Evolutionary conservation across 164 flowering plant species (phyloP), one percentile per base, ranked within the genome.

Genomic region (Sextonia rubra): DNA sequence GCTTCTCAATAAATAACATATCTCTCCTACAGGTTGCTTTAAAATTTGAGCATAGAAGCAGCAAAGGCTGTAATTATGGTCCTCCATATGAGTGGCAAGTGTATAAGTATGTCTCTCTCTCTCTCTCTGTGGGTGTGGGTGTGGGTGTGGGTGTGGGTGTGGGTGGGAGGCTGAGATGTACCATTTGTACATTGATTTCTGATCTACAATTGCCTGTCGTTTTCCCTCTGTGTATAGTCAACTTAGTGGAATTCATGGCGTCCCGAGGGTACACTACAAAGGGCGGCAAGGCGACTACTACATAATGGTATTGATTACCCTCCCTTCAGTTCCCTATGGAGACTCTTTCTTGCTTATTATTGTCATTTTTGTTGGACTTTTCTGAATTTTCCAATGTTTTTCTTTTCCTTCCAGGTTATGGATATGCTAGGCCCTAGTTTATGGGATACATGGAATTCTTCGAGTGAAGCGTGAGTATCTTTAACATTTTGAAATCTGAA

Each of bases 21-120:
- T 52, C 14, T 52, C 29, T 71, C 15, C 18, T 17, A 73, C 79
- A 93, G 98, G 98, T 93, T 17, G 98, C 98, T 60, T 69, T 93
- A 48, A 93, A 93, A 73, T 93, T 93, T 77, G 98, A 93, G 85
- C 97, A 90, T 47, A 86, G 88, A 76, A 91, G 84, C 80, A 93
- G 98, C 85, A 93, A 93, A 77, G 98, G 98, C 62, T 93, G 98
- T 70, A 93, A 82, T 74, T 88, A 88, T 74, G 97, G 98, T 24
- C 98, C 98, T 77, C 98, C 98, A 49, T 85, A 91, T 60, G 98
- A 93, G 83, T 93, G 98, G 98, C 91, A 89, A 84, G 98, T 93
- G 27, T 93, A 93, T 87, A 88, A 84, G 98, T 93, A 84, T 61
- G 87, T 81, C 58, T 52, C 58, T 52, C 58, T 52, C 58, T 52